Conservation (phyloP, 2,329 filamentous ascomycete genomes). For the Geosmithia flava region DNA sequence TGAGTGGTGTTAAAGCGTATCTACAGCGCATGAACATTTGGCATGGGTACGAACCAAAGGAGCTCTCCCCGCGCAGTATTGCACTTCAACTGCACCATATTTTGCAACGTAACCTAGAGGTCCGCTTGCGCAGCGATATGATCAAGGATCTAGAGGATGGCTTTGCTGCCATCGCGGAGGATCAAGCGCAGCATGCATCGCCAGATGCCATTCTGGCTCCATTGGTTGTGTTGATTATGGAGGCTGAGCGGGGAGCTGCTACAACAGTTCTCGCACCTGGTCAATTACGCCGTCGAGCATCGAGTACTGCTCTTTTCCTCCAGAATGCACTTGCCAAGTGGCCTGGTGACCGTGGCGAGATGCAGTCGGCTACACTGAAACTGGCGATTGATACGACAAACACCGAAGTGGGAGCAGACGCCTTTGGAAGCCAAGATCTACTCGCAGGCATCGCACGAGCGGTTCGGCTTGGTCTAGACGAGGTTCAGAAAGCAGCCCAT, state of each 20-base stretch:
- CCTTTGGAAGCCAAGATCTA: slow-evolving; percentile 51
- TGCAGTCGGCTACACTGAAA: slow-evolving; percentile 24
- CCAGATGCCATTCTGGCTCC: slow-evolving; percentile 22
- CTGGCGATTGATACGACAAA: slow-evolving; percentile 81
- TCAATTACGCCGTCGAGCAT: slow-evolving; percentile 8
- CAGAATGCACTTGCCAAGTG: slow-evolving; percentile 14
- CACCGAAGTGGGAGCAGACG: slow-evolving; percentile 58
- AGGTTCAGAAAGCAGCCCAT: slow-evolving; percentile 32
- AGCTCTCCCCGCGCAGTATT: slow-evolving; percentile 49
- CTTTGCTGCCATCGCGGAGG: slow-evolving; percentile 10
- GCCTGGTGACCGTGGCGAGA: slow-evolving; percentile 12
- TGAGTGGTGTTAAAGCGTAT: slow-evolving; percentile 40
- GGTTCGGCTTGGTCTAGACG: slow-evolving; percentile 38
- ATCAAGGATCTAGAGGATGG: slow-evolving; percentile 14
- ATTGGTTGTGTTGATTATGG: slow-evolving; percentile 26
- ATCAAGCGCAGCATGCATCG: not conserved
- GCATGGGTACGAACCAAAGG: slow-evolving; percentile 35
- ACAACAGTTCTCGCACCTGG: not conserved
- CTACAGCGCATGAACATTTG: slow-evolving; percentile 46
- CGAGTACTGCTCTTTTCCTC: slow-evolving; percentile 16
- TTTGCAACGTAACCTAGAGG: slow-evolving; percentile 12
- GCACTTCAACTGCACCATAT: slow-evolving; percentile 50
- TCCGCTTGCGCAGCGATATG: slow-evolving; percentile 13
- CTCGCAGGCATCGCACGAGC: slow-evolving; percentile 33
- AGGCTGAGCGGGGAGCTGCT: slow-evolving; percentile 15